Evolutionary conservation across 1,284 basidiomycete genomes (phyloP), one percentile per base, ranked within the genome.

Genomic region (Boletus smithii): DNA sequence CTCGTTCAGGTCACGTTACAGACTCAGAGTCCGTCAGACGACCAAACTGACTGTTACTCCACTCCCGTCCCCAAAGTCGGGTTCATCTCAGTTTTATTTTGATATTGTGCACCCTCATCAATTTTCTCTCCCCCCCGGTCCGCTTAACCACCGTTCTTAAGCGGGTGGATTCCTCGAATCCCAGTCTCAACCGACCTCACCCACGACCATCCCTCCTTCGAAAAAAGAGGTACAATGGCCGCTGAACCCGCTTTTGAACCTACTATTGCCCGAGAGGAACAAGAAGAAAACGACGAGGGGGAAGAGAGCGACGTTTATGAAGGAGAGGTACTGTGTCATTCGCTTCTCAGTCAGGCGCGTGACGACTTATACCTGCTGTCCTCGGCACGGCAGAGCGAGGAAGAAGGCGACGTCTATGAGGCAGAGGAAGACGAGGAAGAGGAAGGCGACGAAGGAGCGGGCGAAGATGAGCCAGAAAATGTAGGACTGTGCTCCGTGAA

Each of bases 261-360:
- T 6, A 40, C 44, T 6, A 2, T 38, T 29, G 0, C 1, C 3
- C 14, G 1, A 3, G 38, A 51, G 23, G 49, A 55, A 18, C 14
- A 22, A 4, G 51, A 61, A 8, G 53, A 53, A 20, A 4, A 4
- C 16, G 44, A 53, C 4, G 54, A 62, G 1, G 66, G 41, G 8
- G 66, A 66, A 13, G 66, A 66, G 30, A 67, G 62, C 27, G 62
- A 65, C 22, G 16, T n/a, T 2, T 65, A 68, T 39, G 20, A 62
- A 0, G 2, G 50, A 18, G 60, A 67, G 45, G 62, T 68, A 45
- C 35, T 17, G 41, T 44, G 2, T 34, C 20, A 4, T 42, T 42
- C 29, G 22, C 32, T 27, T 47, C 39, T 18, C 27, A 13, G 5
- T 18, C 31, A 30, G 27, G 35, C 33, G 34, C 23, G 13, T 31